Conservation (phyloP, 2,329 filamentous ascomycete genomes). For the Pseudogymnoascus pannorum region DNA sequence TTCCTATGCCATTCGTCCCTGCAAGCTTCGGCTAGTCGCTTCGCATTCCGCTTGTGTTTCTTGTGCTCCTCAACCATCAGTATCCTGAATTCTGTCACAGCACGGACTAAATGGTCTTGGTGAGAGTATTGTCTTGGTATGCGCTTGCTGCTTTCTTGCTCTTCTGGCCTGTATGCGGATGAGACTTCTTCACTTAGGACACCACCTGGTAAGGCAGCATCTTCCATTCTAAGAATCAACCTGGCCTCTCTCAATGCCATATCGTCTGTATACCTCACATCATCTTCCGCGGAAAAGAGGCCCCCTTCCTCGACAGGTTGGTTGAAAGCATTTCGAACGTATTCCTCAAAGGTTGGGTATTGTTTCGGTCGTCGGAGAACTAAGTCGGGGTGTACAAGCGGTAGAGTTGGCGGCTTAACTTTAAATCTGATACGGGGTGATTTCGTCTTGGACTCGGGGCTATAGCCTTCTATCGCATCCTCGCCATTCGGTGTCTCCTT, state of each 20-base stretch:
- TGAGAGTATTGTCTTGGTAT: conserved; percentile 71
- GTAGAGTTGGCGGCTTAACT: conserved; percentile 42
- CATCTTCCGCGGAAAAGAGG: conserved; percentile 50
- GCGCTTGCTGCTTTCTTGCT: conserved; percentile 57
- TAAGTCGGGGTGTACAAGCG: conserved; percentile 53
- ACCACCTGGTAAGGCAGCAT: conserved; percentile 68
- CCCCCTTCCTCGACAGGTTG: conserved; percentile 50
- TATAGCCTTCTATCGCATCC: conserved; percentile 16
- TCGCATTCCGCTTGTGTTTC: conserved; percentile 69
- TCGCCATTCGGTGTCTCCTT: conserved; percentile 15
- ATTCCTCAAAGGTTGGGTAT: conserved; percentile 50
- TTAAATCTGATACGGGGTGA: conserved; percentile 44
- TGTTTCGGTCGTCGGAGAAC: conserved; percentile 45
- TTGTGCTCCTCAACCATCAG: conserved; percentile 73
- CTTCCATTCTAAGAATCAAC: conserved; percentile 61
- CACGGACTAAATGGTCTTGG: conserved; percentile 73
- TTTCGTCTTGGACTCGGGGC: conserved; percentile 19
- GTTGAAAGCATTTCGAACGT: conserved; percentile 42
- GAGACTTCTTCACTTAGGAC: conserved; percentile 64
- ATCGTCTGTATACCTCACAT: conserved; percentile 50
- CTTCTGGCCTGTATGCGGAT: conserved; percentile 65
- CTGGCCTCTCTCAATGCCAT: conserved; percentile 61
- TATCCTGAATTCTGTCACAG: conserved; percentile 72
- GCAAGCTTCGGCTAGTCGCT: conserved; percentile 70
- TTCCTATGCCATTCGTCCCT: conserved; percentile 66